Evolutionary conservation across 2,329 filamentous ascomycete genomes (phyloP).

Genomic region (Neopestalotiopsis sp.): DNA sequence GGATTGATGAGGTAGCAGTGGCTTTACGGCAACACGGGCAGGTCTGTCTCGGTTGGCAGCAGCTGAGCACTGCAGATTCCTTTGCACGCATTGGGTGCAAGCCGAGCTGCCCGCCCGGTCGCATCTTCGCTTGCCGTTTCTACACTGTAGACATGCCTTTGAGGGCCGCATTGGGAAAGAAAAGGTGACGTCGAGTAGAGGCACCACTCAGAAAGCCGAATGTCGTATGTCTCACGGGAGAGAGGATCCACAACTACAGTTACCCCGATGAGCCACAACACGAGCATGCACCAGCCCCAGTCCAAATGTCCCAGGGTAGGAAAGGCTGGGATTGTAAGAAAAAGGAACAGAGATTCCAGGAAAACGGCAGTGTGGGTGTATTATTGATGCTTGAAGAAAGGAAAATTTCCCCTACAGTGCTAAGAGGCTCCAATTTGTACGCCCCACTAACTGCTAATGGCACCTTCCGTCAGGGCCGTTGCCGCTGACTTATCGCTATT

Average conservation of each 20-base stretch:
- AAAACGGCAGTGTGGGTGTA: no score
- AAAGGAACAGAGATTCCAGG: no score
- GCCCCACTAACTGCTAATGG: no score
- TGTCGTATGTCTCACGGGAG: neutral
- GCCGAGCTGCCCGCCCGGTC: neutral
- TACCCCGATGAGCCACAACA: no score
- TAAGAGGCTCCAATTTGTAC: no score
- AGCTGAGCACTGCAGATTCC: conserved; percentile 2
- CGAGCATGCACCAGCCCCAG: no score
- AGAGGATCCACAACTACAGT: neutral
- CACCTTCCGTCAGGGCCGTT: no score
- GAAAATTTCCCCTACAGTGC: no score
- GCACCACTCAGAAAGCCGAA: neutral
- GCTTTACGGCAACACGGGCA: neutral
- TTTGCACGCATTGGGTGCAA: conserved; percentile 8
- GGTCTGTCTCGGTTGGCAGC: neutral
- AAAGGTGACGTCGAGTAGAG: neutral
- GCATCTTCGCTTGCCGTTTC: conserved; percentile 4
- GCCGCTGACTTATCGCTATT: no score
- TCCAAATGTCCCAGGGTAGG: no score
- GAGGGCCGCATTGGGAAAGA: neutral
- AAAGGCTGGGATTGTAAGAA: no score
- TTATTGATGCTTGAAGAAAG: no score
- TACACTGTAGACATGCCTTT: conserved; percentile 11
- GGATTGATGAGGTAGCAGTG: neutral